Evolutionary conservation across 495 filamentous ascomycete species (phyloP).

Genomic region (Tuber aestivum): DNA sequence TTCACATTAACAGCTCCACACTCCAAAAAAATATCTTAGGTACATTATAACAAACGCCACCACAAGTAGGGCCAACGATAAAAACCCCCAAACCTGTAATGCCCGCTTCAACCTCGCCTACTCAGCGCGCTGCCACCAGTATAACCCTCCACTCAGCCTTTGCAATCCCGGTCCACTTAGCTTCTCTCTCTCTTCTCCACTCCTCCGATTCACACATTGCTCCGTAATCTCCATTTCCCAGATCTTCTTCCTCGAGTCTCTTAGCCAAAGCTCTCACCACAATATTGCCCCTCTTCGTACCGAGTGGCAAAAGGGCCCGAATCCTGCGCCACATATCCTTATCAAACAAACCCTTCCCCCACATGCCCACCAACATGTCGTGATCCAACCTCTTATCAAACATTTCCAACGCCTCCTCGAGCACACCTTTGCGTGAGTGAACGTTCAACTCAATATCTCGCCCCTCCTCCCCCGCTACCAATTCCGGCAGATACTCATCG

Average conservation of each 20-base stretch:
- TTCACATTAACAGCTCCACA: neutral
- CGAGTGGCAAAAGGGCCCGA: constrained; percentile 20
- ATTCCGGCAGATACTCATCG: constrained; percentile 22
- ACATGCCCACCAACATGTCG: constrained; percentile 9
- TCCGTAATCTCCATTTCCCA: neutral
- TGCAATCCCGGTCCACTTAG: constrained; percentile 23
- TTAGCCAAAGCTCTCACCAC: constrained; percentile 21
- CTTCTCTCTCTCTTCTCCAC: constrained; percentile 18
- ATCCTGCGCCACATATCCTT: constrained; percentile 35
- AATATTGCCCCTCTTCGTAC: constrained; percentile 9
- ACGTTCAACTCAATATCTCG: neutral
- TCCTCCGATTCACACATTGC: constrained; percentile 1
- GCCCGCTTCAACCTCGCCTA: neutral
- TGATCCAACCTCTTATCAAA: constrained; percentile 36
- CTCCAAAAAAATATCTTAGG: neutral
- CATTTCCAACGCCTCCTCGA: constrained; percentile 31
- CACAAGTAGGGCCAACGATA: neutral
- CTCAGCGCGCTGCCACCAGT: neutral
- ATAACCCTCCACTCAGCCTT: constrained; percentile 22
- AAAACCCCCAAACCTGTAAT: neutral
- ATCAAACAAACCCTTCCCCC: constrained; percentile 18
- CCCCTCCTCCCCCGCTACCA: neutral
- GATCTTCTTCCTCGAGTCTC: constrained; percentile 16
- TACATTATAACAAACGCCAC: neutral
- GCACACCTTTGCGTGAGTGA: constrained; percentile 10